Conservation (phyloP, 345 rosid genomes). For the Litchi chinensis region DNA sequence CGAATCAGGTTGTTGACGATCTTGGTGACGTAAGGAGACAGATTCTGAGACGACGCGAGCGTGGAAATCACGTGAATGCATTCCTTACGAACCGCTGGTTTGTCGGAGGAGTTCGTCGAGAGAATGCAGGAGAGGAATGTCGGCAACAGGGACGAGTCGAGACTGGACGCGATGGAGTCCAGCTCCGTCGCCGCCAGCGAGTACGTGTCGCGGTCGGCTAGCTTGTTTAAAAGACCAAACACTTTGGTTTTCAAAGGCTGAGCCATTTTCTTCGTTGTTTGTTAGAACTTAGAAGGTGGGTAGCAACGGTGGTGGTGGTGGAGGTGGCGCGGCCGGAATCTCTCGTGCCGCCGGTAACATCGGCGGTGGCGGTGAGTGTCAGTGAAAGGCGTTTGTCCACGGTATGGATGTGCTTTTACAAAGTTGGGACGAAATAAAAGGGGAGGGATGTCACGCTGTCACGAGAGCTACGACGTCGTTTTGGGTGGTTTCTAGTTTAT, state of each 20-base stretch:
- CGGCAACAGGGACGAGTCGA: constrained; percentile 55
- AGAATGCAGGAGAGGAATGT: constrained; percentile 69
- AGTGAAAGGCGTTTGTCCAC: neutral
- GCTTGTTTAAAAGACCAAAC: constrained; percentile 60
- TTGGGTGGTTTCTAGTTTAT: neutral
- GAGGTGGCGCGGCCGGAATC: constrained; percentile 33
- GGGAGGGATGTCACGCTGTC: neutral
- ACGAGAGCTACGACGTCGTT: constrained; percentile 10
- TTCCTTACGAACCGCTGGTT: constrained; percentile 70
- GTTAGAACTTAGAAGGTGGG: neutral
- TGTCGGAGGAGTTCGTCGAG: constrained; percentile 72
- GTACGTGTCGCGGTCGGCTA: constrained; percentile 85
- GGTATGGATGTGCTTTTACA: neutral
- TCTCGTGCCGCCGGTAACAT: constrained; percentile 32
- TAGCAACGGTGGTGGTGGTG: constrained; percentile 16
- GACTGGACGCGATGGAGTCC: constrained; percentile 57
- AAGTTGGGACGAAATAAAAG: neutral
- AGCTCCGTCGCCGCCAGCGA: constrained; percentile 73
- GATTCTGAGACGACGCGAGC: constrained; percentile 54
- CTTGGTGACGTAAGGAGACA: constrained; percentile 67
- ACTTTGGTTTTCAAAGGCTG: constrained; percentile 58
- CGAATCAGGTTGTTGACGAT: constrained; percentile 63
- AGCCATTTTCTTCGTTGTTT: constrained; percentile 39
- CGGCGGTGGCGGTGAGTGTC: constrained; percentile 22
- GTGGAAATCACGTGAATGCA: constrained; percentile 70